A percentile compares a stretch with the other conserved stretches of the same genome.
phyloP scores from a whole-genome alignment of 306 rosid species.

The Inga oerstediana region DNA sequence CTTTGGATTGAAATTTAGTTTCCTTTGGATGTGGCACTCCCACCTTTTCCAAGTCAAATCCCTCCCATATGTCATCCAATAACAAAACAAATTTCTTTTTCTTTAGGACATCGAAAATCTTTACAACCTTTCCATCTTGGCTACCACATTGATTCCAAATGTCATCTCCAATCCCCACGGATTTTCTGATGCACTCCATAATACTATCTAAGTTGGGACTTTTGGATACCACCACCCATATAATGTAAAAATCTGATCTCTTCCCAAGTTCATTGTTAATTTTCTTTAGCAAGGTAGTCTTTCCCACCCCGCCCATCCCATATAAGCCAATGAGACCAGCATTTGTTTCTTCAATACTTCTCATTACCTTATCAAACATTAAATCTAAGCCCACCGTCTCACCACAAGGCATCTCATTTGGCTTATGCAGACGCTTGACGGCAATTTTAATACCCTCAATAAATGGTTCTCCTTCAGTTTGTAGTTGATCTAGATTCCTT shows the following conservation, averaged over 20 bases:
- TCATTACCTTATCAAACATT: neutral
- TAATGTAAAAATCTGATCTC: neutral
- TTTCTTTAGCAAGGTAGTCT: neutral
- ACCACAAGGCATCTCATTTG: neutral
- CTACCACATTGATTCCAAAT: neutral
- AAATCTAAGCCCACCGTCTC: neutral
- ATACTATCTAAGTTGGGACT: neutral
- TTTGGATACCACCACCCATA: neutral
- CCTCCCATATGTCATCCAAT: neutral
- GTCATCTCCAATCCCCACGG: neutral
- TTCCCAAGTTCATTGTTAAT: neutral
- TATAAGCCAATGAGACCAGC: neutral
- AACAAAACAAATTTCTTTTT: neutral
- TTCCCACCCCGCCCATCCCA: neutral
- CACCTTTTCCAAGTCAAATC: neutral
- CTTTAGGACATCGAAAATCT: neutral
- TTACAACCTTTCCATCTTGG: neutral
- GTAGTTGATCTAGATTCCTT: neutral
- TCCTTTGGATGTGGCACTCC: neutral
- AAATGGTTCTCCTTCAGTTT: rapidly evolving
- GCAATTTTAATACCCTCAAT: neutral
- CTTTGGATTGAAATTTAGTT: neutral
- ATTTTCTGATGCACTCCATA: neutral
- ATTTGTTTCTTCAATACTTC: no score
- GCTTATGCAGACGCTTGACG: rapidly evolving